Evolutionary conservation across 345 rosid species (phyloP).

Genomic region (Salix viminalis): DNA sequence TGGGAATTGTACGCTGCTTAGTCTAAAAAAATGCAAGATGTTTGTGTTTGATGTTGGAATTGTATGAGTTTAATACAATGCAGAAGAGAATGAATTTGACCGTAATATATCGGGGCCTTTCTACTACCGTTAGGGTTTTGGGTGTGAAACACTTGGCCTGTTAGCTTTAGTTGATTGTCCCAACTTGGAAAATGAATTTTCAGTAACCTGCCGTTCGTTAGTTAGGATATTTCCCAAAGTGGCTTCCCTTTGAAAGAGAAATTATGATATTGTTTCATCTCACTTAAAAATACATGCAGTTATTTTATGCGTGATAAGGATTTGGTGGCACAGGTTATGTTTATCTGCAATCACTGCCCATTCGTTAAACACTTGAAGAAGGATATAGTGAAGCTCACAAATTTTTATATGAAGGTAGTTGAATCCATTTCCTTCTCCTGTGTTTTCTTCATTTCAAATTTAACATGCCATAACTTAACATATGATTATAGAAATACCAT

Average conservation of each 20-base stretch:
- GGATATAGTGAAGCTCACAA: conserved; percentile 66
- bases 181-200: not conserved
- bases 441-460: conserved; percentile 10
- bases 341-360: conserved; percentile 89
- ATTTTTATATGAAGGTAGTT: conserved; percentile 72
- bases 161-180: not conserved
- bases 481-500: not conserved
- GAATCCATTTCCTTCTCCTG: conserved; percentile 2
- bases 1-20: not conserved
- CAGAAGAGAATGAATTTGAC: not conserved
- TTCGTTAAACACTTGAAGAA: conserved; percentile 91
- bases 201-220: not conserved
- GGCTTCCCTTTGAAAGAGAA: not conserved
- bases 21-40: not conserved
- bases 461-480: not conserved
- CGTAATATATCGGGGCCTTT: not conserved
- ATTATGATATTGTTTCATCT: not conserved
- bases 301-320: conserved; percentile 1
- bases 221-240: not conserved
- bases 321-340: conserved; percentile 59
- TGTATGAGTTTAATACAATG: not conserved
- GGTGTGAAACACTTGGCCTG: not conserved
- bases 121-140: not conserved
- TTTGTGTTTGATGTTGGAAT: not conserved
- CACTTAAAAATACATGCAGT: not conserved